Evolutionary conservation across 2,329 filamentous ascomycete genomes (phyloP).

Genomic region (Xylariaceae sp.): DNA sequence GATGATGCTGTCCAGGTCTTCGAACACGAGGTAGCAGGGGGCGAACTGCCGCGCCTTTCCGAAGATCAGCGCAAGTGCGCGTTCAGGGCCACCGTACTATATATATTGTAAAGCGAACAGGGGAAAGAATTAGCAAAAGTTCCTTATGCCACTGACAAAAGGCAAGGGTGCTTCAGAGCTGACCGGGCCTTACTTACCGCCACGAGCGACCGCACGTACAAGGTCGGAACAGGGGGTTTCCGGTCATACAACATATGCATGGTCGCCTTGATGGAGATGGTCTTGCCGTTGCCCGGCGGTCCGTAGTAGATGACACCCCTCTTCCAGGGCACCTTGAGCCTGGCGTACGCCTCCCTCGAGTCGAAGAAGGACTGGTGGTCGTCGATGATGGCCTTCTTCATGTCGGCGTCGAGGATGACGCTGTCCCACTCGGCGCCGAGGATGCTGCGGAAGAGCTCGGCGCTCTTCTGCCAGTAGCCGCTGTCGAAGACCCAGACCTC

Average conservation of each 20-base stretch:
- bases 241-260: slow-evolving; percentile 58
- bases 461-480: slow-evolving; percentile 58
- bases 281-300: slow-evolving; percentile 61
- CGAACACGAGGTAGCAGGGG: slow-evolving; percentile 66
- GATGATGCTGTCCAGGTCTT: slow-evolving; percentile 65
- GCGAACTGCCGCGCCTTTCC: slow-evolving; percentile 54
- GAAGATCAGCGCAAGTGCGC: slow-evolving; percentile 49
- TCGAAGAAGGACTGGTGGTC: slow-evolving; percentile 63
- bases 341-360: slow-evolving; percentile 50
- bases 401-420: slow-evolving; percentile 59
- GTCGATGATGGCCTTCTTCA: slow-evolving; percentile 59
- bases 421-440: slow-evolving; percentile 55
- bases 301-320: slow-evolving; percentile 64
- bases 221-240: slow-evolving; percentile 48
- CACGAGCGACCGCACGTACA: slow-evolving; percentile 52
- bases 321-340: slow-evolving; percentile 65
- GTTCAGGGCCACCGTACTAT: slow-evolving; percentile 51
- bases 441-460: slow-evolving; percentile 52
- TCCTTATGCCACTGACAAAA: neutral
- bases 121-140: neutral
- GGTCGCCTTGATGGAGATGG: slow-evolving; percentile 64
- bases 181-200: no score
- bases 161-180: slow-evolving; percentile 6
- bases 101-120: neutral
- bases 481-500: slow-evolving; percentile 64